phyloP scores from a whole-genome alignment of 306 rosid genomes.

The Ziziphus jujuba region DNA sequence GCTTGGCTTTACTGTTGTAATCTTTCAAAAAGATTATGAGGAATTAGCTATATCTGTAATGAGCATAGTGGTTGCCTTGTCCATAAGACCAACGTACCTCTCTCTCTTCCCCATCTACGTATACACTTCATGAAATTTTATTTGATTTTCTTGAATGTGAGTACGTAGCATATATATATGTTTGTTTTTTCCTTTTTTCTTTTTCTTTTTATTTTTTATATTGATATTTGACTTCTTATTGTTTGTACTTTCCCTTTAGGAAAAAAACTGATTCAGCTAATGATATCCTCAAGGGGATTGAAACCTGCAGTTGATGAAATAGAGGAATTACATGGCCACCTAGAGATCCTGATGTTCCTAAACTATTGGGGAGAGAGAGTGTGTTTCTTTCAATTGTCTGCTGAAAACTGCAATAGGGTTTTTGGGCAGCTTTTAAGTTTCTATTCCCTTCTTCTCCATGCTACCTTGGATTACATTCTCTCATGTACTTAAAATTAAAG shows the following conservation, averaged over 20 bases:
- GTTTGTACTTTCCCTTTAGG: constrained; percentile 42
- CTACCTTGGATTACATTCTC: not conserved
- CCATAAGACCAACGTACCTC: constrained; percentile 70
- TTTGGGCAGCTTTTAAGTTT: not conserved
- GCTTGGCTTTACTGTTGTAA: constrained; percentile 20
- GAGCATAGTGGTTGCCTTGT: constrained; percentile 75
- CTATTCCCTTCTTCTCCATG: not conserved
- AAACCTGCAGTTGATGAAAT: constrained; percentile 71
- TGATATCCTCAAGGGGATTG: constrained; percentile 78
- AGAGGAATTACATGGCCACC: constrained; percentile 94
- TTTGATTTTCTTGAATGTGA: not conserved
- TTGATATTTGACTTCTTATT: too few species aligned
- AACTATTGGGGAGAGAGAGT: constrained; percentile 67
- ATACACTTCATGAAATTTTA: not conserved
- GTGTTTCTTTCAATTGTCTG: constrained; percentile 11
- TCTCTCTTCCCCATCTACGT: constrained; percentile 25
- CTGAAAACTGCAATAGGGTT: not conserved
- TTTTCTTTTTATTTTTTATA: not conserved
- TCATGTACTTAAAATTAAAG: not conserved
- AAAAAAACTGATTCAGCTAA: constrained; percentile 88
- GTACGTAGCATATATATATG: too few species aligned
- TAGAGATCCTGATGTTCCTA: constrained; percentile 66
- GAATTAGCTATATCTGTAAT: constrained; percentile 76
- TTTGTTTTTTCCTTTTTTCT: too few species aligned
- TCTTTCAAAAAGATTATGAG: constrained; percentile 83